Conservation (phyloP, 208 protist species). For the Trypanosoma scelopori region DNA sequence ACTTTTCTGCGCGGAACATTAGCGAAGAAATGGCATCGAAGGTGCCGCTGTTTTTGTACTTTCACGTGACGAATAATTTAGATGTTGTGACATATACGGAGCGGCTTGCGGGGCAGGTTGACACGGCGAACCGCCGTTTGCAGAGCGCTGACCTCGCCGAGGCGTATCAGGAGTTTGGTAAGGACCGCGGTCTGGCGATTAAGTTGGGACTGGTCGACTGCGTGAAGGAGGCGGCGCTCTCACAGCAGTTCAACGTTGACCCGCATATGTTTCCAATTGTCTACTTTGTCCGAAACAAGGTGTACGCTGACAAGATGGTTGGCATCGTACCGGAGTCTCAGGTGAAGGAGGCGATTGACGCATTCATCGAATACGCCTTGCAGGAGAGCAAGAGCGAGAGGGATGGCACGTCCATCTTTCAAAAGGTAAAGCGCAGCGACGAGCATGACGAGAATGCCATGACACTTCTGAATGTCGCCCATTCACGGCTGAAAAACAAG, state of each 20-base stretch:
- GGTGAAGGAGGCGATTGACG: constrained; percentile 84
- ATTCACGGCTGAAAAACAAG: constrained; percentile 65
- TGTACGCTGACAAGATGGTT: constrained; percentile 66
- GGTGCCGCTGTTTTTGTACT: constrained; percentile 82
- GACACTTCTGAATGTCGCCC: constrained; percentile 72
- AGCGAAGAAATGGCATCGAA: constrained; percentile 69
- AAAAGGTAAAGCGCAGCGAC: constrained; percentile 65
- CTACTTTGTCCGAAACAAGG: constrained; percentile 76
- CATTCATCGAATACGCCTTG: constrained; percentile 80
- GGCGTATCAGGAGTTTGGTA: constrained; percentile 72
- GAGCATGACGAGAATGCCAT: constrained; percentile 88
- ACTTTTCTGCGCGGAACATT: constrained; percentile 68
- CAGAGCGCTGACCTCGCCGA: constrained; percentile 48
- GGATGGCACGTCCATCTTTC: constrained; percentile 52
- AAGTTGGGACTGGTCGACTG: constrained; percentile 85
- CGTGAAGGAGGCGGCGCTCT: constrained; percentile 57
- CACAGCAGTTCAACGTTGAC: constrained; percentile 66
- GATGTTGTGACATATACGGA: constrained; percentile 72
- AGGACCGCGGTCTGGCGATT: constrained; percentile 75
- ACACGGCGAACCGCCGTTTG: constrained; percentile 62
- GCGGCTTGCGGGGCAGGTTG: constrained; percentile 60
- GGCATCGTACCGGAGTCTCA: constrained; percentile 84
- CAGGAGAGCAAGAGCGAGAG: constrained; percentile 60
- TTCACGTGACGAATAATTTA: constrained; percentile 73
- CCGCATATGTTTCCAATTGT: constrained; percentile 84